These are phyloP conservation scores for Achaetomiella virescens DNA, from an alignment of 495 filamentous ascomycete species.

Conservation along the genomic window DNA sequence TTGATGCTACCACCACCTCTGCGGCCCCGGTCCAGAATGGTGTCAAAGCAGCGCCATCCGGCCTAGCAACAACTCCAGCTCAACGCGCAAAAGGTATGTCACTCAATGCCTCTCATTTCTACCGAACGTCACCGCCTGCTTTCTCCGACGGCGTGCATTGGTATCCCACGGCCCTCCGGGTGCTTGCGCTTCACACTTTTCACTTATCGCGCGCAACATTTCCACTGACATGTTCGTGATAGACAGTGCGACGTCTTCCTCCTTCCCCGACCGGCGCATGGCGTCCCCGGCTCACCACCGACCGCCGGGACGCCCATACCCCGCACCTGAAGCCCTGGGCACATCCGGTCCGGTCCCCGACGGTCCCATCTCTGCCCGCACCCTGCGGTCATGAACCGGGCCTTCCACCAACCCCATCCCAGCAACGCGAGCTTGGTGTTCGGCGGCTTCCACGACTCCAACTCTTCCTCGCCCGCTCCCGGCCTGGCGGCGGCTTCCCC, in stretches of 20 bases:
- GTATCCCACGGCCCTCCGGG: constrained; percentile 1
- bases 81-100: constrained; percentile 14
- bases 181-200: not conserved
- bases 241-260: constrained; percentile 15
- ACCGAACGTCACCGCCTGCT: not conserved
- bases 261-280: not conserved
- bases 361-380: constrained; percentile 7
- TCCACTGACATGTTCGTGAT: constrained; percentile 7
- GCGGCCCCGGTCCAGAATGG: constrained; percentile 1
- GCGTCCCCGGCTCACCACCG: constrained; percentile 11
- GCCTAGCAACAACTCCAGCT: not conserved
- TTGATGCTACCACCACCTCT: constrained; percentile 2
- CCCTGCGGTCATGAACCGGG: constrained; percentile 9
- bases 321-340: constrained; percentile 3
- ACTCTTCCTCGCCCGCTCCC: constrained; percentile 44
- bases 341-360: constrained; percentile 5
- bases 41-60: not conserved
- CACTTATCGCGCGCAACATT: not conserved
- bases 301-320: constrained; percentile 4
- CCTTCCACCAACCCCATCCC: constrained; percentile 32
- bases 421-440: constrained; percentile 44
- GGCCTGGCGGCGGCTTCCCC: constrained; percentile 28
- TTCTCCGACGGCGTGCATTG: too few relatives aligned
- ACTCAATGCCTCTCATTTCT: not conserved
- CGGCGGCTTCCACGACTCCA: constrained; percentile 39